Evolutionary conservation across 441 rosid species (phyloP).

Genomic region (Iberis amara): DNA sequence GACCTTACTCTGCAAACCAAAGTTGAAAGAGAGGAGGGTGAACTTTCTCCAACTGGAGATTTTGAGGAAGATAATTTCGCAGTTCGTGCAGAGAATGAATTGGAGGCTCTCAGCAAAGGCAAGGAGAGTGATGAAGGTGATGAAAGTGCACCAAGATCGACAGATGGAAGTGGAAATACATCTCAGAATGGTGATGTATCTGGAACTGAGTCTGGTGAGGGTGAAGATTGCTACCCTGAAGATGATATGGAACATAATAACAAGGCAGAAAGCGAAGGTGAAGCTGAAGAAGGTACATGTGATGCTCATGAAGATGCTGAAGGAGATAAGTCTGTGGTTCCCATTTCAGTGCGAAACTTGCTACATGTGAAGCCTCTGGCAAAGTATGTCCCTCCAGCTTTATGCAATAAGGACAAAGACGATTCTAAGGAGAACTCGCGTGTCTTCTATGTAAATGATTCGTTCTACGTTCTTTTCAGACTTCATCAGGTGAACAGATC

Average conservation of each 20-base stretch:
- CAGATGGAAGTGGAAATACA: constrained; percentile 83
- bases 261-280: constrained; percentile 93
- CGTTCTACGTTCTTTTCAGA: constrained; percentile 85
- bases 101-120: constrained; percentile 48
- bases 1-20: constrained; percentile 48
- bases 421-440: constrained; percentile 44
- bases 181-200: constrained; percentile 90
- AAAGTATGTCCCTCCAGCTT: constrained; percentile 56
- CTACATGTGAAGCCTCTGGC: constrained; percentile 78
- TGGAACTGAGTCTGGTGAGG: constrained; percentile 82
- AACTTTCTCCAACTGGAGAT: constrained; percentile 88
- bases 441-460: constrained; percentile 92
- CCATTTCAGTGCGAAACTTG: constrained; percentile 63
- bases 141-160: constrained; percentile 79
- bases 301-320: constrained; percentile 80
- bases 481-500: constrained; percentile 76
- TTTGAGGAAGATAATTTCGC: constrained; percentile 91
- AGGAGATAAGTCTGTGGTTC: constrained; percentile 54
- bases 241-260: constrained; percentile 70
- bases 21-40: constrained; percentile 97
- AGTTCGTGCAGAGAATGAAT: constrained; percentile 57
- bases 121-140: constrained; percentile 72
- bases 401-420: constrained; percentile 45
- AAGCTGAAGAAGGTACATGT: constrained; percentile 49
- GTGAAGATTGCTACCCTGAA: constrained; percentile 70